Conservation (phyloP, 2,329 filamentous ascomycete genomes). For the Alternaria incomplexa region DNA sequence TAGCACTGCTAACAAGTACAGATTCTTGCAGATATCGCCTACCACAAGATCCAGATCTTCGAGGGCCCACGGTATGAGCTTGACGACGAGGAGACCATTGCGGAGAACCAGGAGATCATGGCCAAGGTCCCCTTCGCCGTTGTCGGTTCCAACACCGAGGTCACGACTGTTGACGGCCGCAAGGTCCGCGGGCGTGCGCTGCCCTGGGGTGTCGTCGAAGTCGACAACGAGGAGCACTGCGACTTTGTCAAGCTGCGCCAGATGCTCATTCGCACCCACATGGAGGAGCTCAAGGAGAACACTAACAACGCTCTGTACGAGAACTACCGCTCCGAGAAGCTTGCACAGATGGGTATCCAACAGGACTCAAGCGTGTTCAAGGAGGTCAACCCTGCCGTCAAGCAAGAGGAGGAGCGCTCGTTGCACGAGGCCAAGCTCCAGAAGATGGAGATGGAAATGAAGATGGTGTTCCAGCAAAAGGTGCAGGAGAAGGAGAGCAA, state of each 20-base stretch:
- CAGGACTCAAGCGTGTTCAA: conserved; percentile 99
- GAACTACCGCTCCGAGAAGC: conserved; percentile 99
- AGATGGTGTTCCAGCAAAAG: conserved; percentile 99
- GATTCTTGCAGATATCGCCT: conserved; percentile 96
- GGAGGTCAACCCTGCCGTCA: conserved; percentile 99
- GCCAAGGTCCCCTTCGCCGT: conserved; percentile 99
- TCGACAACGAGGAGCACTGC: conserved; percentile 99
- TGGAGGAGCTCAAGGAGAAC: conserved; percentile 99
- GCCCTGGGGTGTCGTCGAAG: conserved; percentile 98
- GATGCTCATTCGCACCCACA: conserved; percentile 99
- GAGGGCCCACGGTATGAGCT: conserved; percentile 98
- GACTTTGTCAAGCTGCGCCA: conserved; percentile 99
- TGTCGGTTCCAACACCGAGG: conserved; percentile 94
- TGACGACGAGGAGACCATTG: conserved; percentile 98
- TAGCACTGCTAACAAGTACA: conserved; percentile 50
- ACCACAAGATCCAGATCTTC: conserved; percentile 98
- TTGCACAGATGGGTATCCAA: conserved; percentile 96
- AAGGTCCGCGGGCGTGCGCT: conserved; percentile 96
- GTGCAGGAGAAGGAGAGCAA: conserved; percentile 99
- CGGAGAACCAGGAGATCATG: conserved; percentile 99
- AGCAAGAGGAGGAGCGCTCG: conserved; percentile 98
- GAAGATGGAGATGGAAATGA: conserved; percentile 99
- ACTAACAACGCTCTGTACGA: conserved; percentile 99
- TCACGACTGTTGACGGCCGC: conserved; percentile 87
- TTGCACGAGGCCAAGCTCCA: conserved; percentile 99